A percentile compares a stretch with the other conserved stretches of the same genome.
These are phyloP conservation scores for Hypoxylon subgilvum DNA, from an alignment of 495 filamentous ascomycete genomes.

Conservation along the genomic window DNA sequence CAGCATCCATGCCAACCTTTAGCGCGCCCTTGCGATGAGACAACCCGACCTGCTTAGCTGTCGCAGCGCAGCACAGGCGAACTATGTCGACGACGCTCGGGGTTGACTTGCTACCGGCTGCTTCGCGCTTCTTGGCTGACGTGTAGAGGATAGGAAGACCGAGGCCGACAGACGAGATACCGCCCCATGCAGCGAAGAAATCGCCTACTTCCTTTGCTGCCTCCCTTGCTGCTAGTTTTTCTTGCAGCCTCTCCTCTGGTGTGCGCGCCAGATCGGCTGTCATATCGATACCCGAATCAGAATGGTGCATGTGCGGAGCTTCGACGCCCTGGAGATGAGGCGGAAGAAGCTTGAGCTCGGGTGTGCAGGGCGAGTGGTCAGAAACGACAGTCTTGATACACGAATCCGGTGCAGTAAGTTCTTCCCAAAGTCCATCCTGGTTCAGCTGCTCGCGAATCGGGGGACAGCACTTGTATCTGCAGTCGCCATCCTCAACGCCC, in stretches of 20 bases:
- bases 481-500: conserved; percentile 85
- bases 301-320: conserved; percentile 48
- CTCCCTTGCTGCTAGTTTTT: neutral
- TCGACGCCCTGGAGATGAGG: conserved; percentile 55
- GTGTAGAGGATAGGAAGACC: conserved; percentile 93
- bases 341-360: conserved; percentile 88
- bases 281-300: conserved; percentile 57
- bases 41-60: conserved; percentile 90
- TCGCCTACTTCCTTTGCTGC: conserved; percentile 61
- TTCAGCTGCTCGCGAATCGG: conserved; percentile 86
- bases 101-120: conserved; percentile 48
- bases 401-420: conserved; percentile 71
- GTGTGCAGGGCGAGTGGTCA: conserved; percentile 95
- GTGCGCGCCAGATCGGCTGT: conserved; percentile 31
- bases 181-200: conserved; percentile 96
- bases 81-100: conserved; percentile 75
- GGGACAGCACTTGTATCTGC: conserved; percentile 96
- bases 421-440: conserved; percentile 87
- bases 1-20: conserved; percentile 84
- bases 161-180: conserved; percentile 90
- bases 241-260: conserved; percentile 1
- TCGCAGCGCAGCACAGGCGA: conserved; percentile 82
- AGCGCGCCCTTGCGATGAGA: conserved; percentile 81
- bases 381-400: conserved; percentile 95
- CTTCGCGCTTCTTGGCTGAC: conserved; percentile 63